A percentile compares a stretch with the other conserved stretches of the same genome.
Conservation (phyloP, 768 basidiomycete genomes). For the Psilocybe cubensis region DNA sequence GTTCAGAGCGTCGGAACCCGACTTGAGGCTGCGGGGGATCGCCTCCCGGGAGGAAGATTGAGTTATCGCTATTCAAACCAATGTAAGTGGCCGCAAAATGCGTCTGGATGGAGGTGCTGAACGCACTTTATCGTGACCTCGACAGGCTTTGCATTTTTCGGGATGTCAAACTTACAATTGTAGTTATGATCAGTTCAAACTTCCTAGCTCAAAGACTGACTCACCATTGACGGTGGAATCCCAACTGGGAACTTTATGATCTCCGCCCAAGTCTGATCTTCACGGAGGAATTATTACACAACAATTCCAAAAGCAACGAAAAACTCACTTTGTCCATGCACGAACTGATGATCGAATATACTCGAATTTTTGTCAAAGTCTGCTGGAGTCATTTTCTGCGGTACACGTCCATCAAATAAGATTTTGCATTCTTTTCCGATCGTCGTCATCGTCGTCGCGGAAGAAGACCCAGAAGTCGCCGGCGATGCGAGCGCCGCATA, state of each 20-base stretch:
- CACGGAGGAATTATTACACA: not conserved
- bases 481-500: not conserved
- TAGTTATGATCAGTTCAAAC: not conserved
- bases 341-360: conserved; percentile 19
- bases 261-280: conserved; percentile 18
- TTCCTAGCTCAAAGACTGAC: not conserved
- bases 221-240: conserved; percentile 12
- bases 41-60: conserved; percentile 17
- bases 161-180: conserved; percentile 14
- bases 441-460: too few relatives aligned
- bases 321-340: conserved; percentile 17
- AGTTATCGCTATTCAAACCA: conserved; percentile 8
- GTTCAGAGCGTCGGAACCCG: conserved; percentile 19
- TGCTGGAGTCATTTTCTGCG: conserved; percentile 13
- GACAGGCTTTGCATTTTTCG: conserved; percentile 17
- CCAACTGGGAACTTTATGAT: conserved; percentile 15
- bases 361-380: conserved; percentile 20
- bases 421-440: conserved; percentile 10
- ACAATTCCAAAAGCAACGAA: not conserved
- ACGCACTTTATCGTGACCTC: conserved; percentile 18
- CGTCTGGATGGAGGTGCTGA: not conserved
- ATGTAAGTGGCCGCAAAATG: too few relatives aligned
- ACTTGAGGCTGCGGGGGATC: conserved; percentile 16
- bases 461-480: not conserved
- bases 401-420: conserved; percentile 16